phyloP scores from a whole-genome alignment of 306 rosid genomes.

The Vigna radiata region DNA sequence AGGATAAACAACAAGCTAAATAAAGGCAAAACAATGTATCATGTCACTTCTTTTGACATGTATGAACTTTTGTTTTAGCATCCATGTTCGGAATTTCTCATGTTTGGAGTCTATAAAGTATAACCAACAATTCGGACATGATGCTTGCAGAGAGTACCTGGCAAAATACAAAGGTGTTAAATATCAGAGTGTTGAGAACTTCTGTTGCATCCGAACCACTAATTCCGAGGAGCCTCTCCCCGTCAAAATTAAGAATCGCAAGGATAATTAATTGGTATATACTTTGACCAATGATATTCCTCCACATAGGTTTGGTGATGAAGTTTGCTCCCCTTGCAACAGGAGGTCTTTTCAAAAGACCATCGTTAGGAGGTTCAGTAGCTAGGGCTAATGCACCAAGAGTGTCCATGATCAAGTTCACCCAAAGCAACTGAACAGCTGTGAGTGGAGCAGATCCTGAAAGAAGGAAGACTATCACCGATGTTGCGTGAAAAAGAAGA shows the following conservation, averaged over 20 bases:
- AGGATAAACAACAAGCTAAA: constrained; percentile 16
- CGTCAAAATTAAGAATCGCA: constrained; percentile 66
- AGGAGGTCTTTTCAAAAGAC: constrained; percentile 74
- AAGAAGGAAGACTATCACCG: constrained; percentile 29
- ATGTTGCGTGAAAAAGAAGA: constrained; percentile 33
- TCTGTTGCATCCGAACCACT: constrained; percentile 69
- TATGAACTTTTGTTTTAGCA: constrained; percentile 3
- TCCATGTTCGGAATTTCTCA: background rate
- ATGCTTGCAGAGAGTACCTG: constrained; percentile 60
- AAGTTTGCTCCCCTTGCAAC: constrained; percentile 72
- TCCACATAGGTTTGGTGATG: constrained; percentile 93
- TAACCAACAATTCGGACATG: background rate
- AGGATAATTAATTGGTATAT: constrained; percentile 82
- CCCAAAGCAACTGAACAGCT: constrained; percentile 98
- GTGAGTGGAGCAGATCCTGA: constrained; percentile 98
- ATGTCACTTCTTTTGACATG: background rate
- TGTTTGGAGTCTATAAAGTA: background rate
- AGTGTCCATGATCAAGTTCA: constrained; percentile 98
- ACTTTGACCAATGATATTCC: constrained; percentile 94
- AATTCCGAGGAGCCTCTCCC: constrained; percentile 69
- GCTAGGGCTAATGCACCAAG: constrained; percentile 98
- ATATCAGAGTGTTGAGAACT: constrained; percentile 81
- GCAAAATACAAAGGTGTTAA: constrained; percentile 93
- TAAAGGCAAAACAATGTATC: background rate
- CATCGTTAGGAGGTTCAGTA: constrained; percentile 94